A percentile compares a stretch with the other conserved stretches of the same genome.
Evolutionary conservation across 2,329 filamentous ascomycete genomes (phyloP).

Genomic region (Coniochaeta ligniaria): DNA sequence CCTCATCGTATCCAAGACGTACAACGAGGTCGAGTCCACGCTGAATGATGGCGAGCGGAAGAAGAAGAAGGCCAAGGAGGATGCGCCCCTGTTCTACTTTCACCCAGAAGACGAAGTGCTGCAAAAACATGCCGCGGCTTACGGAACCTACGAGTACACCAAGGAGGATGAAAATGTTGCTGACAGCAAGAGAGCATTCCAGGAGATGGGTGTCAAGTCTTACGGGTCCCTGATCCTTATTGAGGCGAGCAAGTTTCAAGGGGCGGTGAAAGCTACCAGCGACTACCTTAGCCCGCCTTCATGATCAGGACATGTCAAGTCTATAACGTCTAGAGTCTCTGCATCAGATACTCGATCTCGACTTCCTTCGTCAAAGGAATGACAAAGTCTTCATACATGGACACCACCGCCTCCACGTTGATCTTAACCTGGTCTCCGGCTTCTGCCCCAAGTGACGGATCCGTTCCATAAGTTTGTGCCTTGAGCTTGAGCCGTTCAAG

Average conservation of each 20-base stretch:
- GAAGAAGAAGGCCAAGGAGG: conserved; percentile 47
- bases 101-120: conserved; percentile 93
- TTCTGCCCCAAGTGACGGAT: conserved; percentile 59
- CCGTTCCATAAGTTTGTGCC: conserved; percentile 87
- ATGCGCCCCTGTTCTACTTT: conserved; percentile 73
- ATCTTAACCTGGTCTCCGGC: conserved; percentile 67
- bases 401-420: conserved; percentile 82
- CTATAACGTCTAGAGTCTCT: conserved; percentile 49
- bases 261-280: conserved; percentile 66
- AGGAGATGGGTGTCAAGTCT: conserved; percentile 83
- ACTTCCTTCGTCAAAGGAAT: conserved; percentile 98
- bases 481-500: conserved; percentile 81
- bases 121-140: conserved; percentile 64
- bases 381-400: conserved; percentile 86
- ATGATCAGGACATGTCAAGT: conserved; percentile 9
- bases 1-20: conserved; percentile 85
- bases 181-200: conserved; percentile 91
- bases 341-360: conserved; percentile 97
- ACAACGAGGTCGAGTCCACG: conserved; percentile 77
- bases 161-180: conserved; percentile 75
- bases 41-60: conserved; percentile 65
- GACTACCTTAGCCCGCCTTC: conserved; percentile 59
- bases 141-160: conserved; percentile 68
- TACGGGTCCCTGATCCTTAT: conserved; percentile 82
- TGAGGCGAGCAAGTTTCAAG: conserved; percentile 69